Conservation (phyloP, 495 filamentous ascomycete species). For the Extremus antarcticus region DNA sequence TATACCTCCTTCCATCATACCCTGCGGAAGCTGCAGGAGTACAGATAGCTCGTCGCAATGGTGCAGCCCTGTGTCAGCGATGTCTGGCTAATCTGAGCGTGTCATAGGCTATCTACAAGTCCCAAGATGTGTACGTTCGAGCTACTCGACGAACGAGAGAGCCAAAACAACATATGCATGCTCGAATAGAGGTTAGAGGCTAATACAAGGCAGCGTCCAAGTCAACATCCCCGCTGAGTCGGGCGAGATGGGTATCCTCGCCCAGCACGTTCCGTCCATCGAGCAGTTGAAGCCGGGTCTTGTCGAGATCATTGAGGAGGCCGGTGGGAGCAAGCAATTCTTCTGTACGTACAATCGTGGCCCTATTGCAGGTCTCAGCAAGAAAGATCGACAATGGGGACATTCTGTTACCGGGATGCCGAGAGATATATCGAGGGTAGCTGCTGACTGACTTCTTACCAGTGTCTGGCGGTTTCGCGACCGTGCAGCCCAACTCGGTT, state of each 20-base stretch:
- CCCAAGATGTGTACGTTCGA: conserved; percentile 58
- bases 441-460: background rate
- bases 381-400: too few species aligned
- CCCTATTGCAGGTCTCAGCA: too few species aligned
- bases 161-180: too few species aligned
- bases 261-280: conserved; percentile 96
- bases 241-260: conserved; percentile 98
- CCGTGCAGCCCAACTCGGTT: conserved; percentile 88
- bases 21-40: too few species aligned
- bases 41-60: too few species aligned
- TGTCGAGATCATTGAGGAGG: conserved; percentile 92
- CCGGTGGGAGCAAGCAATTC: conserved; percentile 85
- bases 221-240: conserved; percentile 98
- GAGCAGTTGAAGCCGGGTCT: conserved; percentile 97
- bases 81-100: conserved; percentile 7
- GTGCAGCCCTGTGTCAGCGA: too few species aligned
- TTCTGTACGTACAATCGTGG: conserved; percentile 98
- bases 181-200: too few species aligned
- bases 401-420: too few species aligned
- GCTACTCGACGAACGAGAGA: background rate
- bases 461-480: conserved; percentile 96
- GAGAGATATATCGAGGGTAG: too few species aligned
- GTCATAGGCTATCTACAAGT: conserved; percentile 59
- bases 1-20: background rate
- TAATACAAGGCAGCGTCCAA: conserved; percentile 55